phyloP scores from a whole-genome alignment of 2,329 filamentous ascomycete genomes.

The Bipolaris cookei region DNA sequence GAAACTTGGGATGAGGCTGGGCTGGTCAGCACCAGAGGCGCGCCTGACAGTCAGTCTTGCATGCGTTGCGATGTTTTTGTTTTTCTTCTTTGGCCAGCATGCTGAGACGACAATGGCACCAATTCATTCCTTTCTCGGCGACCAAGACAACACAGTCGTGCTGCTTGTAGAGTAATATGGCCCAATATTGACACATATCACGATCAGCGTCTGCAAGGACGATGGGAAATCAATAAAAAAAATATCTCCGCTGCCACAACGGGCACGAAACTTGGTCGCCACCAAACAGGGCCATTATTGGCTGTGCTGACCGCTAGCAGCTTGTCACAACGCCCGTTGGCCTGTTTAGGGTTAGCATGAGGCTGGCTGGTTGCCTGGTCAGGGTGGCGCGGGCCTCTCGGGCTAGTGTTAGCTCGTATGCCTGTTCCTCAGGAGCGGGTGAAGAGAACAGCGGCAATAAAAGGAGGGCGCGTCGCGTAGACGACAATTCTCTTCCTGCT shows the following conservation, averaged over 20 bases:
- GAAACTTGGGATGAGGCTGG: slow-evolving; percentile 8
- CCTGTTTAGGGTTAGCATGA: slow-evolving; percentile 9
- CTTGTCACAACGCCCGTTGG: not conserved
- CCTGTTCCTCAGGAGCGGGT: slow-evolving; percentile 18
- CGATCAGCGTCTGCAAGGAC: slow-evolving; percentile 1
- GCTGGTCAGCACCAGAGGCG: not conserved
- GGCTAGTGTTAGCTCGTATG: slow-evolving; percentile 24
- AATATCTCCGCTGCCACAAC: slow-evolving; percentile 13
- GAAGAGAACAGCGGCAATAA: slow-evolving; percentile 22
- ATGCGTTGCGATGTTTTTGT: no score
- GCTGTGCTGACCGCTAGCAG: slow-evolving; percentile 13
- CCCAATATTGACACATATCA: slow-evolving; percentile 1
- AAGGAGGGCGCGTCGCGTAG: slow-evolving; percentile 24
- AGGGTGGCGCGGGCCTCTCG: slow-evolving; percentile 27
- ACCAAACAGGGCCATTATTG: slow-evolving; percentile 22
- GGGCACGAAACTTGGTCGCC: slow-evolving; percentile 12
- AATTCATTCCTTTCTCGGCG: not conserved
- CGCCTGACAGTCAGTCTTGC: not conserved
- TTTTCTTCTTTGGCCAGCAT: no score
- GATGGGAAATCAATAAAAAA: slow-evolving; percentile 13
- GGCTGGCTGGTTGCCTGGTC: slow-evolving; percentile 30
- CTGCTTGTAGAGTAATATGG: not conserved
- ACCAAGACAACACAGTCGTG: not conserved
- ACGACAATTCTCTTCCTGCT: not conserved
- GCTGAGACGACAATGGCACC: not conserved